Evolutionary conservation across 78 protist genomes (phyloP), one percentile per base, ranked within the genome.

Genomic region (Polysphondylium violaceum): DNA sequence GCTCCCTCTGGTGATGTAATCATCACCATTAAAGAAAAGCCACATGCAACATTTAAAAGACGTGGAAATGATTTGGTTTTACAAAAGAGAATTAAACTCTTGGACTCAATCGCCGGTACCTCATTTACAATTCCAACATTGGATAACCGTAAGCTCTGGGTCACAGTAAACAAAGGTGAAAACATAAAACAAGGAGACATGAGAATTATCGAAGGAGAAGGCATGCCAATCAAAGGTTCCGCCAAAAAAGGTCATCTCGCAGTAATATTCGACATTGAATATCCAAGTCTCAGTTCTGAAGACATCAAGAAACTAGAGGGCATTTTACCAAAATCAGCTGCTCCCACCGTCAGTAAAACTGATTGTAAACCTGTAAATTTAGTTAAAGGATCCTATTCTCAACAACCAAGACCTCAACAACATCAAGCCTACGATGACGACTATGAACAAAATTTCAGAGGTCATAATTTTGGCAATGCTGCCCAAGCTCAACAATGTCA

Each of bases 1-100:
- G 29, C 43, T 7, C 67, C 35, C 55, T 72, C 95, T 29, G 94
- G 86, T 29, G 94, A 90, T 63, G 83, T 90, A 21, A 58, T 77
- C 3, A 79, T 90, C 5, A 58, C 75, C 5, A 65, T 90, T 43
- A 56, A 79, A 41, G 94, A 90, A 25, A 77, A 40, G 68, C 88
- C 94, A 53, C 88, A 90, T 74, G 31, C 11, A 9, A 60, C 40
- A 12, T 90, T 90, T 51, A 64, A 76, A 65, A 90, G 94, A 63
- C 25, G 56, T 11, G 94, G 94, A 36, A 58, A 77, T 17, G 76
- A 90, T 63, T 63, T 90, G 31, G 23, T 68, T 0, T 59, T 71
- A 50, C 29, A 51, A 0, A 83, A 72, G 44, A 72, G 35, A 33
- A 63, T 90, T 4, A 74, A 74, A 36, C 33, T 90, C n/a, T 40